Evolutionary conservation across 192 early-diverging fungal species (phyloP), one percentile per base, ranked within the genome.

Genomic region (Rhizophagus sp.): DNA sequence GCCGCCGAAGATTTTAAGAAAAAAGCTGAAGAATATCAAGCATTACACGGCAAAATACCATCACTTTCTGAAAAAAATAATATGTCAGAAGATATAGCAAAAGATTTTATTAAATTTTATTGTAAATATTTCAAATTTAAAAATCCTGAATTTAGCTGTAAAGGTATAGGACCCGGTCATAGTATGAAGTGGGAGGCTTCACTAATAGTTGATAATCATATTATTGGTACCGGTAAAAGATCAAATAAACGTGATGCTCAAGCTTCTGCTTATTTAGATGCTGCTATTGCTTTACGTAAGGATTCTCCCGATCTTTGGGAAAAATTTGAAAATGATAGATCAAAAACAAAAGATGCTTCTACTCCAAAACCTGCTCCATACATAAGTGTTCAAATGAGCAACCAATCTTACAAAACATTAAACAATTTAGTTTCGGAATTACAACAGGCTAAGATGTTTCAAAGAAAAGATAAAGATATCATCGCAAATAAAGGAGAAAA

Each of bases 1-100:
- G 86, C 86, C 2, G 84, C 86, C 6, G 52, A 69, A 11, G 82
- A 83, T 66, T 87, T 87, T 62, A 84, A 87, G 64, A 81, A 85
- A 15, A 80, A 82, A 65, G 84, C 86, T 17, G 79, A 80, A 67
- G 62, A 80, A 41, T 64, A 67, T 41, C 79, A 83, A 63, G 64
- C 79, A 25, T 78, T 78, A 5, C 81, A 84, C 39, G 86, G 80
- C 17, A 62, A 80, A 22, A 63, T 75, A n/a, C 47, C 81, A 4
- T 61, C 81, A 19, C 76, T 82, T 49, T 76, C 82, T 19, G 84
- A 81, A 70, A 73, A 80, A 33, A 39, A 80, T 2, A 81, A 75
- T 36, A 71, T 87, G 47, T 84, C 78, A 0, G 75, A 82, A 44
- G 84, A 83, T 50, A 63, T 79, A 3, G 84, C 86, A 24, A 87